Conservation (phyloP, 805 yeast genomes). For the Spathaspora girioi region DNA sequence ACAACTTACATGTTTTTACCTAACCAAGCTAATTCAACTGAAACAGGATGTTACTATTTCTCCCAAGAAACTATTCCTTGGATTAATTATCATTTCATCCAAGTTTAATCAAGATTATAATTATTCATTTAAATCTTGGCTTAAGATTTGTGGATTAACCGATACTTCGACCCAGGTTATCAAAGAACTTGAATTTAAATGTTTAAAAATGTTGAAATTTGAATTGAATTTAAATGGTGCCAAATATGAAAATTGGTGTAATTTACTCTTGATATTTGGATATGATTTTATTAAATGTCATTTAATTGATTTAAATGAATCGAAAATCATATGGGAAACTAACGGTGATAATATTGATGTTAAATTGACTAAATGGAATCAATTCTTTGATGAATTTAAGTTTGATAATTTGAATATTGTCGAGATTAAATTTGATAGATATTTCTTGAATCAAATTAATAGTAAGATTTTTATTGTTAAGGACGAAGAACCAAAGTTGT, state of each 20-base stretch:
- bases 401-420: constrained; percentile 18
- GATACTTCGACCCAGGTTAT: constrained; percentile 34
- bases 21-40: constrained; percentile 50
- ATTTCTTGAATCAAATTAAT: constrained; percentile 27
- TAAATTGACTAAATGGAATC: constrained; percentile 26
- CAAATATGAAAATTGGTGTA: constrained; percentile 47
- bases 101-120: constrained; percentile 74
- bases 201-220: constrained; percentile 55
- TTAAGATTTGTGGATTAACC: constrained; percentile 60
- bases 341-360: constrained; percentile 14
- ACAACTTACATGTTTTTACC: constrained; percentile 64
- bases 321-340: constrained; percentile 23
- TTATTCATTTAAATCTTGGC: constrained; percentile 69
- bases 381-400: constrained; percentile 22
- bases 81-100: constrained; percentile 65
- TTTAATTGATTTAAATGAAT: constrained; percentile 18
- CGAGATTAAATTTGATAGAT: constrained; percentile 22
- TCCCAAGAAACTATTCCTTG: constrained; percentile 65
- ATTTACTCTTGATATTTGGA: constrained; percentile 38
- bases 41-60: background rate
- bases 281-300: constrained; percentile 40
- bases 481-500: background rate
- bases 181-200: constrained; percentile 47
- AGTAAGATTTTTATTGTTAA: constrained; percentile 20
- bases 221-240: constrained; percentile 48